A percentile compares a stretch with the other conserved stretches of the same genome.
Conservation (phyloP, 768 basidiomycete species). For the Hortiboletus campestris region DNA sequence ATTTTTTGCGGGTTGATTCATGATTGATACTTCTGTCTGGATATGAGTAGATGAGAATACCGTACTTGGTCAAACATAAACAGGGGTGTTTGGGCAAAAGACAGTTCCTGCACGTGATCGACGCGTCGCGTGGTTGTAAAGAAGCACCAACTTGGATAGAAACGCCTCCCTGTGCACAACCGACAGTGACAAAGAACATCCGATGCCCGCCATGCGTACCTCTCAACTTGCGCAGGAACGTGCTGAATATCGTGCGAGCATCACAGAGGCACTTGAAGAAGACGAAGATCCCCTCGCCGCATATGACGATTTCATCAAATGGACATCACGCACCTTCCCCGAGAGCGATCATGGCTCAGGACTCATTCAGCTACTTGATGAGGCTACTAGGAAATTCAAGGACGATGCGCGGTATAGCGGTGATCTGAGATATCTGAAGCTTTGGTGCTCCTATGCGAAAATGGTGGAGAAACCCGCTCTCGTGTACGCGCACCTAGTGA, state of each 20-base stretch:
- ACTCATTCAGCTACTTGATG: slow-evolving; percentile 77
- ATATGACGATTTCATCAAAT: slow-evolving; percentile 85
- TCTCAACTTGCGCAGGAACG: slow-evolving; percentile 32
- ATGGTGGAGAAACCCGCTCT: slow-evolving; percentile 69
- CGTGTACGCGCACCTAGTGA: slow-evolving; percentile 71
- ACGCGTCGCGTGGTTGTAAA: slow-evolving; percentile 31
- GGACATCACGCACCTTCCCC: slow-evolving; percentile 80
- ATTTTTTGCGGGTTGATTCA: slow-evolving; percentile 1
- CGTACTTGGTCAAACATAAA: too few species aligned
- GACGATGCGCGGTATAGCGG: slow-evolving; percentile 81
- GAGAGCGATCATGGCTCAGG: slow-evolving; percentile 69
- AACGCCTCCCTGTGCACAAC: not conserved
- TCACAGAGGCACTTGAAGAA: slow-evolving; percentile 58
- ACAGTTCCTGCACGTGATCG: slow-evolving; percentile 22
- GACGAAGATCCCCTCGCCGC: slow-evolving; percentile 86
- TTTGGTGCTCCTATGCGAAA: slow-evolving; percentile 88
- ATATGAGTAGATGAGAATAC: not conserved
- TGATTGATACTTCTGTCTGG: not conserved
- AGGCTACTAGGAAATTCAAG: slow-evolving; percentile 78
- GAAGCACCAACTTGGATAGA: slow-evolving; percentile 10
- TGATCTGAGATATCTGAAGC: slow-evolving; percentile 86
- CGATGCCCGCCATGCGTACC: slow-evolving; percentile 26
- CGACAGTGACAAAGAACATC: slow-evolving; percentile 3
- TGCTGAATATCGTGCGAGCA: slow-evolving; percentile 33
- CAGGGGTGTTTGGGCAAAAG: not conserved